These are phyloP conservation scores for Udeniomyces megalosporus DNA, from an alignment of 768 basidiomycete genomes.

Conservation along the genomic window DNA sequence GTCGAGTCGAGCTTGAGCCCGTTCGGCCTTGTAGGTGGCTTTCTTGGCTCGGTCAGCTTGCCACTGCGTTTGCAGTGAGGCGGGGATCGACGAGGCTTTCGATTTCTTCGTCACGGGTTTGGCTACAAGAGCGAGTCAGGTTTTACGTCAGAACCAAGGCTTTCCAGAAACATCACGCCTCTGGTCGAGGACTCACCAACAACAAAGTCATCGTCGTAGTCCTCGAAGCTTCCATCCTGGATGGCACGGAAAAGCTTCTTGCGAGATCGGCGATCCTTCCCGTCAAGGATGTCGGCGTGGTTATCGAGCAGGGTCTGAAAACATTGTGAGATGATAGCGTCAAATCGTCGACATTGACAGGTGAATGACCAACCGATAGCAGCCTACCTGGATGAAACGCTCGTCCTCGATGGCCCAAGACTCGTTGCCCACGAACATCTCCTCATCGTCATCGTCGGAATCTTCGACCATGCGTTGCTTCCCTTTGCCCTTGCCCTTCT, in stretches of 20 bases:
- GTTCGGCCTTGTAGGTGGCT: slow-evolving; percentile 51
- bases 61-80: slow-evolving; percentile 54
- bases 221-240: slow-evolving; percentile 38
- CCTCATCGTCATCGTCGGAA: slow-evolving; percentile 16
- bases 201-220: slow-evolving; percentile 20
- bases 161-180: too few relatives aligned
- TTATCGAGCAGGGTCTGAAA: slow-evolving; percentile 46
- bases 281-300: slow-evolving; percentile 37
- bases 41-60: slow-evolving; percentile 68
- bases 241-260: slow-evolving; percentile 49
- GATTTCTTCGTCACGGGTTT: slow-evolving; percentile 33
- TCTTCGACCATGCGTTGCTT: background rate
- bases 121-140: background rate
- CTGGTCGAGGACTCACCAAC: slow-evolving; percentile 13
- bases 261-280: slow-evolving; percentile 36
- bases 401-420: slow-evolving; percentile 44
- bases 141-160: too few relatives aligned
- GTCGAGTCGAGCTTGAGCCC: slow-evolving; percentile 42
- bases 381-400: slow-evolving; percentile 42
- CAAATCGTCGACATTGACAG: background rate
- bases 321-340: background rate
- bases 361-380: background rate
- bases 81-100: slow-evolving; percentile 33
- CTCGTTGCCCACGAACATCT: slow-evolving; percentile 24
- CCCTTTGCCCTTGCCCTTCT: background rate